Evolutionary conservation across 345 rosid species (phyloP).

Genomic region (Populus euphratica): DNA sequence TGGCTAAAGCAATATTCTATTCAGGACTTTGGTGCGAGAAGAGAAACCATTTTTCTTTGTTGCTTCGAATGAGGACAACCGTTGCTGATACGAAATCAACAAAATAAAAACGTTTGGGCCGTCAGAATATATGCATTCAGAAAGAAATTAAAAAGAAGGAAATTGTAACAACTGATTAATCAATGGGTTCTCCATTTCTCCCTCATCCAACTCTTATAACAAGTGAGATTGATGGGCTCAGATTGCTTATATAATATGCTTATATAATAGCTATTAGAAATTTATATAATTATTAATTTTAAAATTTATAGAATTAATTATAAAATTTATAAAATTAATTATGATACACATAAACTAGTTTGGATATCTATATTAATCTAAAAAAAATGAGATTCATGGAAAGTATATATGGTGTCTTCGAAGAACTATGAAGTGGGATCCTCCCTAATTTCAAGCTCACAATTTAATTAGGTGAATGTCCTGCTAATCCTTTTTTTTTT

Average conservation of each 20-base stretch:
- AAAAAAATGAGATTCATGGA: no score
- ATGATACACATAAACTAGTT: no score
- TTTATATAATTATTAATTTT: no score
- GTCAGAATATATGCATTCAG: conserved; percentile 9
- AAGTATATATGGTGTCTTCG: background rate
- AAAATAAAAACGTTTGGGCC: background rate
- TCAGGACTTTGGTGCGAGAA: background rate
- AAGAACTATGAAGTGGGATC: background rate
- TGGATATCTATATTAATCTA: no score
- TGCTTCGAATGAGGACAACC: background rate
- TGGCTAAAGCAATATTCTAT: background rate
- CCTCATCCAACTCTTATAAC: background rate
- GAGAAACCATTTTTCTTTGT: background rate
- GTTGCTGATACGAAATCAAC: conserved; percentile 7
- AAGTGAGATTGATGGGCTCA: conserved; percentile 11
- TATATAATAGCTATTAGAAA: no score
- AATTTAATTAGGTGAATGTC: background rate
- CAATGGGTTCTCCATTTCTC: background rate
- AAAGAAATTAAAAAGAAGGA: background rate
- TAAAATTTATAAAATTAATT: no score
- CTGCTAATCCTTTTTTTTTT: background rate
- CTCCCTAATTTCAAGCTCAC: background rate
- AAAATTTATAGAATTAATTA: no score
- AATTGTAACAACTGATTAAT: background rate
- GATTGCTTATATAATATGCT: no score